These are phyloP conservation scores for Penicillium goetzii DNA, from an alignment of 495 filamentous ascomycete genomes.

Conservation along the genomic window DNA sequence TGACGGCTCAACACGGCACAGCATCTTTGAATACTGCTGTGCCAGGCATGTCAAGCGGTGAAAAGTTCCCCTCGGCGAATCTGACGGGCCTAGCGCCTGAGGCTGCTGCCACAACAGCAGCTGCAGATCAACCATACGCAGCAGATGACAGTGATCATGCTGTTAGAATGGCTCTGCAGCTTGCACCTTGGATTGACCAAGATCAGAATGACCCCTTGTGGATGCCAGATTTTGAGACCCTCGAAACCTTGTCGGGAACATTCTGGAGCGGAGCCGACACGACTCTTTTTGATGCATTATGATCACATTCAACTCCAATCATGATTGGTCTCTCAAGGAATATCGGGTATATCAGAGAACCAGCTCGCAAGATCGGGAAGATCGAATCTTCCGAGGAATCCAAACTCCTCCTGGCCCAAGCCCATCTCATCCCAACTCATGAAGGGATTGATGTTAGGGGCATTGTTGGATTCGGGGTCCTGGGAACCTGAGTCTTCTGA, in stretches of 20 bases:
- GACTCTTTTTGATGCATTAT: conserved; percentile 42
- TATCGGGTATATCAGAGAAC: conserved; percentile 37
- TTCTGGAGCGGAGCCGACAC: conserved; percentile 42
- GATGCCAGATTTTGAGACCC: conserved; percentile 53
- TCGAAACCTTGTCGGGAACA: conserved; percentile 45
- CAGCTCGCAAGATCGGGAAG: conserved; percentile 45
- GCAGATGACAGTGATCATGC: conserved; percentile 37
- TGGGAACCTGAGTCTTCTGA: conserved; percentile 3
- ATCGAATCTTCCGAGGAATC: conserved; percentile 37
- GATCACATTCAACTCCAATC: not conserved
- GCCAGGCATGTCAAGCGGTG: conserved; percentile 22
- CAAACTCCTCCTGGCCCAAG: conserved; percentile 32
- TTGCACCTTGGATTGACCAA: conserved; percentile 53
- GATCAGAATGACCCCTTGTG: conserved; percentile 46
- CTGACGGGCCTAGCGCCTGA: conserved; percentile 22
- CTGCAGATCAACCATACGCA: conserved; percentile 18
- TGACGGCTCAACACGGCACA: conserved; percentile 42
- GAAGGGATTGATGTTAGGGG: conserved; percentile 21
- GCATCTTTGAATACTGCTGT: conserved; percentile 18
- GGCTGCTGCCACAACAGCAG: not conserved
- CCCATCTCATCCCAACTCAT: conserved; percentile 33
- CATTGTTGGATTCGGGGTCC: conserved; percentile 11
- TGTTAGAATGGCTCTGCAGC: conserved; percentile 50
- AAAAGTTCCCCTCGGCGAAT: conserved; percentile 24
- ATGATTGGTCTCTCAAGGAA: not conserved